Evolutionary conservation across 2,329 filamentous ascomycete genomes (phyloP).

Genomic region (Aaosphaeria pasadenensis): DNA sequence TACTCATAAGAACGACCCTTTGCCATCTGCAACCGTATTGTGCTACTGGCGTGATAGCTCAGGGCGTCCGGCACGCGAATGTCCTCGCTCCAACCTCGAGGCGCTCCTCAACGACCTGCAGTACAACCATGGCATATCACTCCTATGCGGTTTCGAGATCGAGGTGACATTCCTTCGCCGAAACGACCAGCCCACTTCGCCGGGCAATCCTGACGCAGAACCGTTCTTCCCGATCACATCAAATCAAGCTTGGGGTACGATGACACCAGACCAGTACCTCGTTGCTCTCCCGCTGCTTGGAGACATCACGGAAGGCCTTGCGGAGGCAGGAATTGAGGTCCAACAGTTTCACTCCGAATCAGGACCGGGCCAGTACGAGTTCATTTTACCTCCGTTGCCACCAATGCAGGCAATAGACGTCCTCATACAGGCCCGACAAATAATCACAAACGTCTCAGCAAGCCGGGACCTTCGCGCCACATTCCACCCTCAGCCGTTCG

Average conservation of each 20-base stretch:
- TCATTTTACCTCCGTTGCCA: constrained; percentile 62
- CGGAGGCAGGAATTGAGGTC: constrained; percentile 60
- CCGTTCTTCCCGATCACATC: constrained; percentile 49
- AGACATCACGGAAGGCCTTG: constrained; percentile 62
- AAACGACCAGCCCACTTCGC: constrained; percentile 9
- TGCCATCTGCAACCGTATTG: constrained; percentile 62
- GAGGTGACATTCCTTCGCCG: constrained; percentile 70
- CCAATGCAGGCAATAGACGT: constrained; percentile 69
- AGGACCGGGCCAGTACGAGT: constrained; percentile 72
- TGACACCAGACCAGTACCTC: constrained; percentile 61
- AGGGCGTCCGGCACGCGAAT: constrained; percentile 53
- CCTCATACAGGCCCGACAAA: constrained; percentile 67
- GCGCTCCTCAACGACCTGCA: constrained; percentile 53
- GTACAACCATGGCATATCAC: constrained; percentile 51
- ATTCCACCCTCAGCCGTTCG: constrained; percentile 70
- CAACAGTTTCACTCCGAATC: constrained; percentile 75
- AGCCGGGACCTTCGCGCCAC: constrained; percentile 65
- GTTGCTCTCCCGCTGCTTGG: constrained; percentile 58
- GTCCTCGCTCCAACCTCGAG: constrained; percentile 53
- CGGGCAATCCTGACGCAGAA: not conserved
- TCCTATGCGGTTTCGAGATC: constrained; percentile 76
- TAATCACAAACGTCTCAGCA: constrained; percentile 63
- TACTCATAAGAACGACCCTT: constrained; percentile 45
- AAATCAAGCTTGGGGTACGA: constrained; percentile 69
- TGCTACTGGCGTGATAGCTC: constrained; percentile 62